A percentile compares a stretch with the other conserved stretches of the same genome.
Conservation (phyloP, 495 filamentous ascomycete species). For the Hamigera avellanea region DNA sequence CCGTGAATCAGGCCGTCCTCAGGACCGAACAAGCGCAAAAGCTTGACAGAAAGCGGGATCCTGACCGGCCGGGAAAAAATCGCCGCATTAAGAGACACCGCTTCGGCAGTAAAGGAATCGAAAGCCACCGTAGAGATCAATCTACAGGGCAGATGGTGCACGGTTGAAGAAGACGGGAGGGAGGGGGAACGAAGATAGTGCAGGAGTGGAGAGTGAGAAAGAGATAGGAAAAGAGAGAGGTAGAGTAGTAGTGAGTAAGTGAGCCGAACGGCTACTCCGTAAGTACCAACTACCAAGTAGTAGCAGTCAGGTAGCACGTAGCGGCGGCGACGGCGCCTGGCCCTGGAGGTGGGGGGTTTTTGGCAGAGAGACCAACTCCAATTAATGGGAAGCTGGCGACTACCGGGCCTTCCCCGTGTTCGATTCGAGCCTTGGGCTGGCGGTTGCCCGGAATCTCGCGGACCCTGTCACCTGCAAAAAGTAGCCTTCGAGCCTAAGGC, state of each 20-base stretch:
- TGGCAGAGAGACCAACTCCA: too few relatives aligned
- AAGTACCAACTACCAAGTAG: too few relatives aligned
- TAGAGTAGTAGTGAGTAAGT: constrained; percentile 5
- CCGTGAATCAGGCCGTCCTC: constrained; percentile 4
- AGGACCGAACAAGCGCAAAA: constrained; percentile 8
- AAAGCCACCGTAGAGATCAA: not conserved
- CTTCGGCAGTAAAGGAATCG: not conserved
- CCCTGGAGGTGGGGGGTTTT: too few relatives aligned
- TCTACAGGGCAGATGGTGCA: not conserved
- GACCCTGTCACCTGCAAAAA: too few relatives aligned
- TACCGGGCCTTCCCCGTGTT: too few relatives aligned
- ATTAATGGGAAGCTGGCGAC: too few relatives aligned
- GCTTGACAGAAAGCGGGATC: constrained; percentile 1
- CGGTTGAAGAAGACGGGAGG: constrained; percentile 1
- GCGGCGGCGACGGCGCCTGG: too few relatives aligned
- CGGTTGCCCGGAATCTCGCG: too few relatives aligned
- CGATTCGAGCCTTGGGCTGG: too few relatives aligned
- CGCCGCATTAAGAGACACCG: constrained; percentile 7
- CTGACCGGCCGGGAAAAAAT: constrained; percentile 8
- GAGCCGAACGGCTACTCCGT: not conserved
- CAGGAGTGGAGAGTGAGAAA: constrained; percentile 7
- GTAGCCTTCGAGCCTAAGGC: too few relatives aligned
- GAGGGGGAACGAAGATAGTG: constrained; percentile 6
- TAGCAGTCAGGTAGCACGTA: too few relatives aligned
- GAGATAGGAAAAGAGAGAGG: not conserved